Evolutionary conservation across 2,329 filamentous ascomycete species (phyloP).

Genomic region (Xylaria sp.): DNA sequence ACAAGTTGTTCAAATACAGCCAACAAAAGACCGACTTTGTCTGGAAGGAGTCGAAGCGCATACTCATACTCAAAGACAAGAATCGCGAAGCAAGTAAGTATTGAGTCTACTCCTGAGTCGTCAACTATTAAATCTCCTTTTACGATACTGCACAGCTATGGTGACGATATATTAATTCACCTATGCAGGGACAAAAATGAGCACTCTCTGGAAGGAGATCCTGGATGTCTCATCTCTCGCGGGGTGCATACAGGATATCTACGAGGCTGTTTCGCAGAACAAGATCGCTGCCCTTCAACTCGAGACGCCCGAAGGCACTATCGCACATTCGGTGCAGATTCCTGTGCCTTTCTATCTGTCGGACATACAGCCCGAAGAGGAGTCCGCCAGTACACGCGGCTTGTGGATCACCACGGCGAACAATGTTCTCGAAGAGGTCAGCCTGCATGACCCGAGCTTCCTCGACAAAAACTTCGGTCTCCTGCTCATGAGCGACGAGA

Average conservation of each 20-base stretch:
- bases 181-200: constrained; percentile 52
- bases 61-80: constrained; percentile 75
- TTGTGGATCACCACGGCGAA: constrained; percentile 87
- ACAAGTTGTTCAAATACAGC: constrained; percentile 87
- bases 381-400: constrained; percentile 60
- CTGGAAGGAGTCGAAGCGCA: constrained; percentile 81
- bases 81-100: constrained; percentile 57
- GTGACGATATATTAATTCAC: constrained; percentile 17
- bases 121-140: background rate
- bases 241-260: constrained; percentile 75
- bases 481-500: constrained; percentile 77
- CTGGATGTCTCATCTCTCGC: constrained; percentile 71
- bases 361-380: constrained; percentile 64
- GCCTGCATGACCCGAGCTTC: constrained; percentile 58
- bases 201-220: constrained; percentile 64
- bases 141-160: background rate
- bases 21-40: constrained; percentile 88
- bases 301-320: constrained; percentile 53
- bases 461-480: constrained; percentile 84
- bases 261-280: constrained; percentile 73
- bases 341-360: constrained; percentile 64
- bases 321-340: constrained; percentile 60
- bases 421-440: constrained; percentile 64
- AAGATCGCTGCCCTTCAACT: constrained; percentile 81
- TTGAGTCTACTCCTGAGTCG: background rate